phyloP scores from a whole-genome alignment of 2,329 filamentous ascomycete genomes.

The Trichoderma afroharzianum region DNA sequence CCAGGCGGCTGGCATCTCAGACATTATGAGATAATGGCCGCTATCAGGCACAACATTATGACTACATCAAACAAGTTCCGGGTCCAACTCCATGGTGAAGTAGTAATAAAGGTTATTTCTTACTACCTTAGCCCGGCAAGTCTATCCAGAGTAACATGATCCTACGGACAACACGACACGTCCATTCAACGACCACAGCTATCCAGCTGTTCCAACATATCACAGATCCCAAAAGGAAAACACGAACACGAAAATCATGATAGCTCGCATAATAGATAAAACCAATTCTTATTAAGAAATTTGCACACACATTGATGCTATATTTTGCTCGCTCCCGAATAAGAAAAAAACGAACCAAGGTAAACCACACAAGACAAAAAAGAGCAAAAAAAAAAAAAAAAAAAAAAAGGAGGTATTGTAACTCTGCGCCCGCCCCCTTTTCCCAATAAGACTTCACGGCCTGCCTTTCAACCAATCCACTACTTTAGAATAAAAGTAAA shows the following conservation, averaged over 20 bases:
- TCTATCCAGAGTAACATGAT: neutral
- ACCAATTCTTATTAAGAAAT: neutral
- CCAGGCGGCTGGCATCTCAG: neutral
- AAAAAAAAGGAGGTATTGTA: neutral
- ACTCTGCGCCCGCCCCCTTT: neutral
- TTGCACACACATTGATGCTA: neutral
- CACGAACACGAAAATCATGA: neutral
- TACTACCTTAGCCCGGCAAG: neutral
- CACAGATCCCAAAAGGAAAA: neutral
- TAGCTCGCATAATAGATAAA: neutral
- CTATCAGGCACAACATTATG: neutral
- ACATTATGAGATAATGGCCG: neutral
- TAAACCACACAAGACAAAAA: neutral
- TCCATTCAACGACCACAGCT: neutral
- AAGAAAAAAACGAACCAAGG: neutral
- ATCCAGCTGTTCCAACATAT: neutral
- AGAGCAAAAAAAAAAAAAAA: neutral
- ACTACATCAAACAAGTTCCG: neutral
- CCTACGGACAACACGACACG: neutral
- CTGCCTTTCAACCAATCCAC: constrained; percentile 10
- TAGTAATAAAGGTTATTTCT: neutral
- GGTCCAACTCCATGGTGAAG: neutral
- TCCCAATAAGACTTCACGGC: constrained; percentile 13
- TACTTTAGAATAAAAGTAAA: neutral
- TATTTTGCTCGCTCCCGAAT: neutral